Evolutionary conservation across 495 filamentous ascomycete genomes (phyloP).

Genomic region (Amphirosellinia nigrospora): DNA sequence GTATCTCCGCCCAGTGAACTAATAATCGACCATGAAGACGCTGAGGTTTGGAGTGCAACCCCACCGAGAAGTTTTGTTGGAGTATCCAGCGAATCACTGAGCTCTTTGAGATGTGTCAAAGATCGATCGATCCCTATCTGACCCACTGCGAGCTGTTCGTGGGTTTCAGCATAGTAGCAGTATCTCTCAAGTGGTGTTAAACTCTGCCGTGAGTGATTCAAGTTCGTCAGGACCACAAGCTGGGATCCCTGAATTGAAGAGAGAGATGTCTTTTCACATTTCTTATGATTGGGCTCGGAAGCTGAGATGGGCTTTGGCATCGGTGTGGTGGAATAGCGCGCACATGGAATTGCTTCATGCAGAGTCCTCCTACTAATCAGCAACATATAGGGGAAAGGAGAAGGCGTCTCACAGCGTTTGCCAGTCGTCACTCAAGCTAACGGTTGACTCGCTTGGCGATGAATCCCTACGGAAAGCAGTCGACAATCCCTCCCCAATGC

Average conservation of each 20-base stretch:
- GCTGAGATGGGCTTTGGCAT: neutral
- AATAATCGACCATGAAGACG: neutral
- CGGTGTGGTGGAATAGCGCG: neutral
- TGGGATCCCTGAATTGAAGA: neutral
- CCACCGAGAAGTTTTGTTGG: neutral
- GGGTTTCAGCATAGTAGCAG: neutral
- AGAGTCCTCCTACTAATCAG: conserved; percentile 10
- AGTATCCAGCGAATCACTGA: neutral
- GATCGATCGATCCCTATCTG: neutral
- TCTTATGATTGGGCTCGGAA: neutral
- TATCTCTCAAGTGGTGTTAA: conserved; percentile 23
- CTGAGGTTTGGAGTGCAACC: neutral
- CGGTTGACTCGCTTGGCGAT: neutral
- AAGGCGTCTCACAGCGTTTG: conserved; percentile 4
- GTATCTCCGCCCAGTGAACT: neutral
- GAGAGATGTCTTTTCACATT: neutral
- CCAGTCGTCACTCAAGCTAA: conserved; percentile 5
- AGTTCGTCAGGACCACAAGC: neutral
- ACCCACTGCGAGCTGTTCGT: conserved; percentile 22
- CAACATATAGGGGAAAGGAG: neutral
- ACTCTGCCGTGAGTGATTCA: neutral
- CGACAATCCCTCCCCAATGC: conserved; percentile 18
- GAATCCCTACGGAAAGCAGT: neutral
- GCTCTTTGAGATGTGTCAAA: neutral
- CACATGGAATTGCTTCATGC: neutral